Evolutionary conservation across 345 rosid species (phyloP), one percentile per base, ranked within the genome.

Genomic region (Boechera stricta): DNA sequence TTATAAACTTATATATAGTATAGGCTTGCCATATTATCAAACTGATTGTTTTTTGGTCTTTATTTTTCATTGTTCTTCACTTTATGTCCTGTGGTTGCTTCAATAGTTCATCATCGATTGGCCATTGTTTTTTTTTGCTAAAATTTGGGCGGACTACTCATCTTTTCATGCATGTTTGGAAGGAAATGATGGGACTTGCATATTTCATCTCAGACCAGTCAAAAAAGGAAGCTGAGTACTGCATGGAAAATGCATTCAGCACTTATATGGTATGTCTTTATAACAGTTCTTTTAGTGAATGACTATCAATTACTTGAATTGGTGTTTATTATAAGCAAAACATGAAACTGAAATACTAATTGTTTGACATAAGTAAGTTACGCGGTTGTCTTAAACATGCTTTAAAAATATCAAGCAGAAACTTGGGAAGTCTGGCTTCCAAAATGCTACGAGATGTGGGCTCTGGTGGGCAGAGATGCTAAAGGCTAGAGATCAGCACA

Each of bases 391-490:
- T 78, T 57, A 52, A 64, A 61, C 57, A 55, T 79, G 47, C 42
- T 61, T 55, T 73, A 33, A 33, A 52, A 73, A 33, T 53, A 7
- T 67, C 71, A 29, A 81, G 84, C 77, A 95, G 99, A 95, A 89
- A 83, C 79, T 84, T 79, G 98, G 92, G 72, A 68, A 89, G 68
- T 56, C 87, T 78, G 93, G 93, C 83, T 89, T 84, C 72, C 93
- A 86, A 81, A 86, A 87, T 91, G 90, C 96, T 78, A 85, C 89
- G 61, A 87, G 99, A 73, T 92, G 98, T 75, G 99, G 98, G 69
- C 97, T 95, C 77, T 93, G 98, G 99, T 95, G 99, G 98, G 83
- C 87, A 65, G 98, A 91, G 82, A 93, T 95, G 97, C 73, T 95
- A 69, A 93, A 93, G 87, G 78, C 93, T 64, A 84, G 93, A 86